Evolutionary conservation across 2,329 filamentous ascomycete genomes (phyloP).

Genomic region (Pseudodiploospora longispora): DNA sequence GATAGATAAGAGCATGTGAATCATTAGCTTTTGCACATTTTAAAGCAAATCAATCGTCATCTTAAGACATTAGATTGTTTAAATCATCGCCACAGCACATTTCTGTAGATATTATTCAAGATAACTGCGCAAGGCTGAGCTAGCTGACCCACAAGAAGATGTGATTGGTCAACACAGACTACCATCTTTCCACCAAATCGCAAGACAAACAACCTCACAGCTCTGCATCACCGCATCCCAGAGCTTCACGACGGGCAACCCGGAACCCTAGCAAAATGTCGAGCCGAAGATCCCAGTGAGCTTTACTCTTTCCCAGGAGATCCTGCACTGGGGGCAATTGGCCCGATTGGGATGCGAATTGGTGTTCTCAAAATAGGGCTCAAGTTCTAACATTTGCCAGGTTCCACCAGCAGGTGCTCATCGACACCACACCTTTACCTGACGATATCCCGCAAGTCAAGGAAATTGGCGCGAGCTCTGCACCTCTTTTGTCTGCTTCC

Average conservation of each 20-base stretch:
- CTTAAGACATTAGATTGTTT: too few species aligned
- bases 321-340: not conserved
- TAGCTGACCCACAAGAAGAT: slow-evolving; percentile 5
- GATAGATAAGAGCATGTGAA: too few species aligned
- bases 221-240: slow-evolving; percentile 19
- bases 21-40: too few species aligned
- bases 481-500: slow-evolving; percentile 80
- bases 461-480: slow-evolving; percentile 89
- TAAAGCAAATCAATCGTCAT: too few species aligned
- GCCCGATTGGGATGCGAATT: not conserved
- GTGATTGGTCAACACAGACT: slow-evolving; percentile 24
- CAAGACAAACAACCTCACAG: slow-evolving; percentile 23
- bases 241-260: slow-evolving; percentile 19
- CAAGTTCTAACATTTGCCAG: slow-evolving; percentile 36
- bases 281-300: slow-evolving; percentile 35
- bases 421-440: slow-evolving; percentile 94
- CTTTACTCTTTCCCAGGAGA: slow-evolving; percentile 7
- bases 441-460: slow-evolving; percentile 84
- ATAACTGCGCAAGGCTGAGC: slow-evolving; percentile 2
- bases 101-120: not conserved
- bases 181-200: slow-evolving; percentile 23
- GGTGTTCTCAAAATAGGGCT: not conserved
- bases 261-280: slow-evolving; percentile 29
- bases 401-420: slow-evolving; percentile 88
- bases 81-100: not conserved